These are phyloP conservation scores for Calonectria hongkongensis DNA, from an alignment of 2,329 filamentous ascomycete species.

Conservation along the genomic window DNA sequence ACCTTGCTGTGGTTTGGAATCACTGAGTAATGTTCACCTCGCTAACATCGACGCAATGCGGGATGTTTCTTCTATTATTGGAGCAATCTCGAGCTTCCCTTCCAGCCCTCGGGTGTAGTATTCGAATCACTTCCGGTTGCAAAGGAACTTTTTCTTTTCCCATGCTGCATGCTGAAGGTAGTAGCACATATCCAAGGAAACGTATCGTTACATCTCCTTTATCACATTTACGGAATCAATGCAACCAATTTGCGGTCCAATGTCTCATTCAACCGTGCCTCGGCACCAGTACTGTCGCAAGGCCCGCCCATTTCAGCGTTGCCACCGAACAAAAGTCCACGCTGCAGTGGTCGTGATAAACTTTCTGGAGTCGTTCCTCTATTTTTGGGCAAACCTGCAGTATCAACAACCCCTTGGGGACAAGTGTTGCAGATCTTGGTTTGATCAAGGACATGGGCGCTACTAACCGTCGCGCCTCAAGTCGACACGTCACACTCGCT, in stretches of 20 bases:
- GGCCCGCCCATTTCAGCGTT: not conserved
- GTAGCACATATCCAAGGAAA: not conserved
- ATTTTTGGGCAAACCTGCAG: not conserved
- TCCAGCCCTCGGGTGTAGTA: not conserved
- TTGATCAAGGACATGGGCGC: slow-evolving; percentile 13
- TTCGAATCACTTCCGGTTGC: slow-evolving; percentile 8
- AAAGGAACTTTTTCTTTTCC: not conserved
- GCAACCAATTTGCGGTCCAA: slow-evolving; percentile 10
- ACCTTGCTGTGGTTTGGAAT: not conserved
- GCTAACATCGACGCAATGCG: not conserved
- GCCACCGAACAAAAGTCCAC: not conserved
- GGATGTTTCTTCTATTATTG: not conserved
- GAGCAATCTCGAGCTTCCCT: not conserved
- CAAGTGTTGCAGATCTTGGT: slow-evolving; percentile 19
- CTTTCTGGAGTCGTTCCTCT: not conserved
- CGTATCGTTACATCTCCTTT: not conserved
- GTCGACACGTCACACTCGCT: slow-evolving; percentile 7
- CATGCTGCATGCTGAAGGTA: not conserved
- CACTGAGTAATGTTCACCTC: not conserved
- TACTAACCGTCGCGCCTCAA: not conserved
- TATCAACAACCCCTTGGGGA: not conserved
- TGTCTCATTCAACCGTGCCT: not conserved
- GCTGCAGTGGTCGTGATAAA: not conserved
- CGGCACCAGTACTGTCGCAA: slow-evolving; percentile 7
- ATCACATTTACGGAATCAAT: not conserved